A percentile compares a stretch with the other conserved stretches of the same genome.
phyloP scores from a whole-genome alignment of 306 rosid species.

The Acacia acuminata region DNA sequence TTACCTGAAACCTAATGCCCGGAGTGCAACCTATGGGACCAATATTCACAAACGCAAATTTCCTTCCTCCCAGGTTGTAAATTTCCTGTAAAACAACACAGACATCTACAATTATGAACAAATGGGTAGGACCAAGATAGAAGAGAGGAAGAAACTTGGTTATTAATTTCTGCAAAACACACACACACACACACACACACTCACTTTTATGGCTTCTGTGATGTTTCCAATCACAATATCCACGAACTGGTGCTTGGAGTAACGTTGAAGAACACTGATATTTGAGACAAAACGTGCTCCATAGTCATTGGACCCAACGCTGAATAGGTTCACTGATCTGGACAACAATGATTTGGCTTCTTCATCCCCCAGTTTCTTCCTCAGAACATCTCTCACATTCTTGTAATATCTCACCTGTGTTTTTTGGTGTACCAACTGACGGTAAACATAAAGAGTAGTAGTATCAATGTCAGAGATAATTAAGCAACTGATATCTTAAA shows the following conservation, averaged over 20 bases:
- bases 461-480: too few species aligned
- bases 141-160: neutral
- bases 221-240: slow-evolving; percentile 54
- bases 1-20: neutral
- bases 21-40: neutral
- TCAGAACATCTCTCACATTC: slow-evolving; percentile 34
- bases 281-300: neutral
- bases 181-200: neutral
- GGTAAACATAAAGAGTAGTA: too few species aligned
- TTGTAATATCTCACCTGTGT: slow-evolving; percentile 49
- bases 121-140: neutral
- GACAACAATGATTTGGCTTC: slow-evolving; percentile 37
- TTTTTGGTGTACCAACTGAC: slow-evolving; percentile 44
- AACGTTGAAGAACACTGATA: neutral
- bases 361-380: slow-evolving; percentile 36
- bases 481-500: too few species aligned
- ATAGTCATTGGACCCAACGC: slow-evolving; percentile 49
- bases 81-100: slow-evolving; percentile 36
- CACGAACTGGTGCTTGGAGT: neutral
- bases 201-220: slow-evolving; percentile 39
- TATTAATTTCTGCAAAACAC: neutral
- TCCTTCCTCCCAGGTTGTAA: slow-evolving; percentile 52
- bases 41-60: slow-evolving; percentile 44
- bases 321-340: slow-evolving; percentile 52
- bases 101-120: neutral